Base-by-base conservation (phyloP, 371 early-diverging fungal genomes). In the Phascolomyces articulosus region DNA sequence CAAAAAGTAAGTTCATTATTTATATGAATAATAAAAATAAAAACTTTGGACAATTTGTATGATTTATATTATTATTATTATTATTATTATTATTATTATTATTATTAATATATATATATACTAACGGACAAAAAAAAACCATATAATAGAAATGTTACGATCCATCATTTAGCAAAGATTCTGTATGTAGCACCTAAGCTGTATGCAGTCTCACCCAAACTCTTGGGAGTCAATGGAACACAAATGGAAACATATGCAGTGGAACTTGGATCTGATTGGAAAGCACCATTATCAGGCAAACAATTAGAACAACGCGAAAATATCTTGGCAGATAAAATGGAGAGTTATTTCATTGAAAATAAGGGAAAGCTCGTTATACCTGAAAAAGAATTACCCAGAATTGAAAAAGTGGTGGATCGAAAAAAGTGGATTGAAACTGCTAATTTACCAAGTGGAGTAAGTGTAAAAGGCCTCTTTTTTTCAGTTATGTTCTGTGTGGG, bases 381-480 rank as follows among this genome's bases (percentile, higher is more conserved):
- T n/a, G 75, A 77, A 62, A 64, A 57, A 24, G 58, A 64, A 23
- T 66, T 80, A 62, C 80, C 80, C 4, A 71, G 68, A 27, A 58
- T 73, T 13, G 56, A 60, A 9, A 60, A 66, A 9, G 58, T 77
- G 2, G 68, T 77, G 11, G 71, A 77, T 51, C 65, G 65, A 40
- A 58, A 75, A 23, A 66, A 75, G 62, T 80, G 77, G 78, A 29
- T 71, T 3, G 65, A 65, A 26, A 60, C 62, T 7, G 74, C 75
- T 7, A 67, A 71, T 10, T 55, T 80, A 18, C 80, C 80, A 8
- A 62, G 68, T 49, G 72, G 75, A 23, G 72, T 80, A 61, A 67
- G 67, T 57, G 20, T 21, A 59, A 26, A 2, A 62, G n/a, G n/a
- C n/a, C n/a, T n/a, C n/a, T 38, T 2, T 34, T 34, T 15, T 18